Evolutionary conservation across 352 stramenopile species (phyloP).

Genomic region (Globisporangium spiculum): DNA sequence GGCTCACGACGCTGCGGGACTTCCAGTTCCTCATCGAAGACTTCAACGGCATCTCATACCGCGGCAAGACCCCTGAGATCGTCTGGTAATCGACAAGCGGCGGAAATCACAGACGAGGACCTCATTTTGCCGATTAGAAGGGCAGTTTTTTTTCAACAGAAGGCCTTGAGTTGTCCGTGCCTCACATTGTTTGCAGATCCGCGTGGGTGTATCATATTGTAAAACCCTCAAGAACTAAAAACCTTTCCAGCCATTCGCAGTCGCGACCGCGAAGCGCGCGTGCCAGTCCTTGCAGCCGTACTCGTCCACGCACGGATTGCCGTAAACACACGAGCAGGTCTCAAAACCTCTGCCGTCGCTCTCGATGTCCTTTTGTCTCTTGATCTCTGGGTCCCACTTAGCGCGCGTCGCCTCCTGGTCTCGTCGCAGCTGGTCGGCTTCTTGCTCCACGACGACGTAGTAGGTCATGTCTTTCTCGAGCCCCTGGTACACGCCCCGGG

Average conservation of each 20-base stretch:
- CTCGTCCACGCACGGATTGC: constrained; percentile 88
- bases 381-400: constrained; percentile 37
- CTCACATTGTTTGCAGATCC: neutral
- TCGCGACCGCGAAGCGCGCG: constrained; percentile 77
- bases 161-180: neutral
- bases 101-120: neutral
- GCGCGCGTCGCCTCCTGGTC: constrained; percentile 64
- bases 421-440: constrained; percentile 58
- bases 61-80: constrained; percentile 26
- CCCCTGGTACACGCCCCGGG: constrained; percentile 61
- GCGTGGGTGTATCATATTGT: neutral
- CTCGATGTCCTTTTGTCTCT: constrained; percentile 36
- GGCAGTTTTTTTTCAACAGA: neutral
- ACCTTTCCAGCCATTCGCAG: constrained; percentile 87
- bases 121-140: neutral
- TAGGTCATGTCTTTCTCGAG: constrained; percentile 70
- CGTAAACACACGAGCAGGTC: constrained; percentile 87
- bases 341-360: constrained; percentile 74
- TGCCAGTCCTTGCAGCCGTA: constrained; percentile 90
- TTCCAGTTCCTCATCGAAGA: constrained; percentile 73
- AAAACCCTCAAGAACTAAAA: constrained; percentile 15
- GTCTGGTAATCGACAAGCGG: constrained; percentile 9
- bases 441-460: constrained; percentile 83
- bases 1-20: constrained; percentile 51
- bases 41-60: constrained; percentile 77